These are phyloP conservation scores for Colletotrichum acutatum DNA, from an alignment of 2,329 filamentous ascomycete species.

Conservation along the genomic window DNA sequence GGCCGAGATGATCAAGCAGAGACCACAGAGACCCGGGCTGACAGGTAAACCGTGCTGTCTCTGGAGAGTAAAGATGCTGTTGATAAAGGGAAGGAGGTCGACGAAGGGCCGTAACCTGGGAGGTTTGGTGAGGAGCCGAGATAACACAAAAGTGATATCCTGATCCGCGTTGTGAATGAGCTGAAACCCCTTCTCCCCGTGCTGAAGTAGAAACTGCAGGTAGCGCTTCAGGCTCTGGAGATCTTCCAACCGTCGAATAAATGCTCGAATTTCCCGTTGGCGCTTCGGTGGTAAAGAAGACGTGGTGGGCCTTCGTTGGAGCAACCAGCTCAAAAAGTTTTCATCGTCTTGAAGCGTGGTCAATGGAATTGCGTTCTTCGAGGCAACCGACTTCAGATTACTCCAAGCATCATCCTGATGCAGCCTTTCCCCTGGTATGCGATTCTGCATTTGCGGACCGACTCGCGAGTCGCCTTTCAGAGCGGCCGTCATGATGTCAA, in stretches of 20 bases:
- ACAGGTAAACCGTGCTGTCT: conserved; percentile 39
- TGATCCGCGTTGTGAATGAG: background rate
- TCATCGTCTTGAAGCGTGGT: conserved; percentile 43
- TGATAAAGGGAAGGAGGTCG: conserved; percentile 51
- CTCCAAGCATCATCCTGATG: background rate
- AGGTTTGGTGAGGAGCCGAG: background rate
- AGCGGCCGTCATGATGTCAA: conserved; percentile 56
- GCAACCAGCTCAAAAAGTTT: conserved; percentile 50
- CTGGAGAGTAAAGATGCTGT: conserved; percentile 52
- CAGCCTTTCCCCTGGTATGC: background rate
- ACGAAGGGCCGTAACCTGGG: background rate
- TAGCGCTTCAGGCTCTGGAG: background rate
- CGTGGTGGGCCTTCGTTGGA: conserved; percentile 39
- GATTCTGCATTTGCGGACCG: background rate
- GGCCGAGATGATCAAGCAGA: conserved; percentile 46
- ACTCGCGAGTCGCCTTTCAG: conserved; percentile 39
- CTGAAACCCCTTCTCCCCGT: background rate
- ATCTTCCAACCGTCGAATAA: background rate
- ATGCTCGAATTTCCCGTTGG: background rate
- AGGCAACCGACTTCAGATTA: conserved; percentile 21
- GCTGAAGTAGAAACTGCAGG: background rate
- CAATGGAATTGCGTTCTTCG: conserved; percentile 45
- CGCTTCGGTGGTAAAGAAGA: background rate
- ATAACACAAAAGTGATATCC: conserved; percentile 2
- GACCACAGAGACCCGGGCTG: conserved; percentile 42